phyloP scores from a whole-genome alignment of 106 monocot genomes.

The Hemerocallis citrina region DNA sequence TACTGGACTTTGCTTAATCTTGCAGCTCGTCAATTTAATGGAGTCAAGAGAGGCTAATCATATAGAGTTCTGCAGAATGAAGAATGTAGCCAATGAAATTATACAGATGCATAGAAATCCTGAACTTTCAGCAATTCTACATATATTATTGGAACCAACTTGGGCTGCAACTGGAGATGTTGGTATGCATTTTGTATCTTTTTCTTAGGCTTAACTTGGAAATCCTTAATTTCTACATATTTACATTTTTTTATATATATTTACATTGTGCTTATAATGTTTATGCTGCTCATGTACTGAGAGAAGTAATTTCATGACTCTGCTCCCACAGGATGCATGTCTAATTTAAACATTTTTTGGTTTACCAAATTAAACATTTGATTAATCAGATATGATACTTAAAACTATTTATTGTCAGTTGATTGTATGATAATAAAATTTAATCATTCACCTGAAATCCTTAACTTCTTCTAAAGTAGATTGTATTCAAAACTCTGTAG shows the following conservation, averaged over 20 bases:
- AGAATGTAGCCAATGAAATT: constrained; percentile 81
- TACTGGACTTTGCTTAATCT: constrained; percentile 6
- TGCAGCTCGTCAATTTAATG: constrained; percentile 91
- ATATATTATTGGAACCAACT: constrained; percentile 57
- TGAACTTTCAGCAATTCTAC: constrained; percentile 60
- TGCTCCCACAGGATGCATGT: no score
- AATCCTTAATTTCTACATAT: background rate
- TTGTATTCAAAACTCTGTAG: no score
- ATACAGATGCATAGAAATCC: constrained; percentile 60
- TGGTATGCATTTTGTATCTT: constrained; percentile 30
- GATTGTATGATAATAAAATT: no score
- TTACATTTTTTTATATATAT: background rate
- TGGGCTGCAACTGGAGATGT: constrained; percentile 71
- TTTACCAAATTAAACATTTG: no score
- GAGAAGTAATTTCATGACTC: no score
- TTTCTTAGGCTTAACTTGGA: background rate
- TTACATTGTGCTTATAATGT: background rate
- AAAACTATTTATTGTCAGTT: no score
- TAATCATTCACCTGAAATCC: no score
- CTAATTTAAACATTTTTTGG: no score
- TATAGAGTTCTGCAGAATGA: constrained; percentile 92
- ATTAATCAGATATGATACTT: no score
- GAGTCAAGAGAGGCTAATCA: constrained; percentile 97
- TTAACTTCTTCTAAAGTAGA: no score
- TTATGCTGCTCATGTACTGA: background rate